Conservation (phyloP, 352 stramenopile species). For the Phytophthora fragariae region DNA sequence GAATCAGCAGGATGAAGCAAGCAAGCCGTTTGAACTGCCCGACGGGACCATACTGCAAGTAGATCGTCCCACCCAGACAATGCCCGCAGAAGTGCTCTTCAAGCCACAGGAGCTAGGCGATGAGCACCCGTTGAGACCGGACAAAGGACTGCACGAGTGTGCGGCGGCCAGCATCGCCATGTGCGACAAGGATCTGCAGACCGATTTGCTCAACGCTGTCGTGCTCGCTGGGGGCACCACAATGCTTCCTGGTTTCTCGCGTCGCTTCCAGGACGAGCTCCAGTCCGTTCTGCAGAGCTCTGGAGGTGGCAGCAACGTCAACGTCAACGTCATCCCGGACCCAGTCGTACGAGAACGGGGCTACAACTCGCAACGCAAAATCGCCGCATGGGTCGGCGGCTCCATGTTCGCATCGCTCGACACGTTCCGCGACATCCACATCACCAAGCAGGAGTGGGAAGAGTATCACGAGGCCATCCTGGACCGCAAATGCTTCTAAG, state of each 20-base stretch:
- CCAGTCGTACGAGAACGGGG: constrained; percentile 75
- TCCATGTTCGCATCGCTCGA: constrained; percentile 90
- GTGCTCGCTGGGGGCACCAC: constrained; percentile 88
- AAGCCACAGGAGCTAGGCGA: constrained; percentile 91
- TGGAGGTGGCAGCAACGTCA: constrained; percentile 30
- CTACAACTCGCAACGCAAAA: constrained; percentile 88
- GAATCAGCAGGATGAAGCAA: constrained; percentile 31
- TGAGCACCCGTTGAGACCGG: constrained; percentile 84
- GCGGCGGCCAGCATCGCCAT: constrained; percentile 84
- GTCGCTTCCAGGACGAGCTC: constrained; percentile 85
- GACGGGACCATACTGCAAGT: constrained; percentile 90
- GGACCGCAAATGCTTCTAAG: constrained; percentile 84
- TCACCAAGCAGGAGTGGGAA: constrained; percentile 92
- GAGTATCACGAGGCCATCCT: constrained; percentile 89
- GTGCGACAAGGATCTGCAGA: constrained; percentile 88
- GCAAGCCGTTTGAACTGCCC: constrained; percentile 82
- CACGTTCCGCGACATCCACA: constrained; percentile 90
- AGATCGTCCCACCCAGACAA: constrained; percentile 74
- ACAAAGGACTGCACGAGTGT: constrained; percentile 87
- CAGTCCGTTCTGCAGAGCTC: constrained; percentile 35
- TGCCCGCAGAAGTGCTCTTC: constrained; percentile 85
- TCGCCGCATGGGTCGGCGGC: constrained; percentile 90
- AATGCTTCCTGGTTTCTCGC: constrained; percentile 82
- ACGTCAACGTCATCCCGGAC: constrained; percentile 82
- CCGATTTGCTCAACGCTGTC: constrained; percentile 76